phyloP scores from a whole-genome alignment of 257 asterid species.

The Ilex aquifolium region DNA sequence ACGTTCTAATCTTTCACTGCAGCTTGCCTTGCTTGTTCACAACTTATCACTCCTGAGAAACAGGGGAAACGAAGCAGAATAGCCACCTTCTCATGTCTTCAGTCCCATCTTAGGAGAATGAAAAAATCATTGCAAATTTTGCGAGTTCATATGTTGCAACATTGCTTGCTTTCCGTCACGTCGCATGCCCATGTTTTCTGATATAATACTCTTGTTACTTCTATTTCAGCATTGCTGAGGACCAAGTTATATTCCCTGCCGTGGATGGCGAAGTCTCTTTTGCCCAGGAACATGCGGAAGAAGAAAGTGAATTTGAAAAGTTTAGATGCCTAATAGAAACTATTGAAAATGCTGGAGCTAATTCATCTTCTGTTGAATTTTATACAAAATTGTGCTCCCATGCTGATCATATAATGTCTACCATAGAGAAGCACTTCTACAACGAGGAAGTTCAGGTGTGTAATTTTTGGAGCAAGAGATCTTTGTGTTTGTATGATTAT shows the following conservation, averaged over 20 bases:
- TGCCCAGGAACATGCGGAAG: constrained; percentile 96
- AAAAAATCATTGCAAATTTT: neutral
- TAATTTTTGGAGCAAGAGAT: constrained; percentile 3
- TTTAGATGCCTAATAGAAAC: constrained; percentile 83
- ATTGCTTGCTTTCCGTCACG: constrained; percentile 10
- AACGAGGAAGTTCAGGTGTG: constrained; percentile 87
- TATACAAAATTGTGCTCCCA: constrained; percentile 76
- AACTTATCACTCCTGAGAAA: too few species aligned
- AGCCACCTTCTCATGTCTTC: neutral
- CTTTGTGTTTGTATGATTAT: constrained; percentile 15
- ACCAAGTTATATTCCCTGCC: constrained; percentile 92
- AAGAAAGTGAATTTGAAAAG: constrained; percentile 86
- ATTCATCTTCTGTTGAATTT: constrained; percentile 75
- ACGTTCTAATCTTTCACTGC: too few species aligned
- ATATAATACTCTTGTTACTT: neutral
- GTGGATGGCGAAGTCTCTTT: constrained; percentile 83
- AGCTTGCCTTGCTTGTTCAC: too few species aligned
- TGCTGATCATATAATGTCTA: constrained; percentile 91
- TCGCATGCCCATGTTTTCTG: constrained; percentile 1
- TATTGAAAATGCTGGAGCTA: constrained; percentile 81
- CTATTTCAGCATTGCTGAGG: constrained; percentile 95
- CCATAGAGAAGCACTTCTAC: constrained; percentile 70
- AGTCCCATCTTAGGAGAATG: neutral
- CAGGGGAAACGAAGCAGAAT: too few species aligned
- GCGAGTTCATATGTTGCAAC: neutral